Base-by-base conservation (phyloP, 106 monocot genomes). In the Triglochin maritima region DNA sequence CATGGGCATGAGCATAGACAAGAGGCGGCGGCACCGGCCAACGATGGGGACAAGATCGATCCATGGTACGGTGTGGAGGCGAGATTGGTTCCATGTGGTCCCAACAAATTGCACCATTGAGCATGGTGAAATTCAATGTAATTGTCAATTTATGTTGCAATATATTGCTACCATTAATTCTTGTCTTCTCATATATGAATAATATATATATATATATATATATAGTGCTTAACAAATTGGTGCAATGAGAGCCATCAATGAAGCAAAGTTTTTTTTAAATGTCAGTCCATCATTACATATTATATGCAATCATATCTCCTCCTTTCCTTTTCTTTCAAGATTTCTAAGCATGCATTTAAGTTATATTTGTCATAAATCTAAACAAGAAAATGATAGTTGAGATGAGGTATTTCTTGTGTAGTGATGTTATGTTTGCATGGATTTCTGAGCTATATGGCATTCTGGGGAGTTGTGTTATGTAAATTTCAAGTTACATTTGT, bases 91-190 rank as follows among this genome's bases (percentile, higher is more conserved):
- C 57, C 57, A 57, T n/a, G 16, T 57, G 57, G 57, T 57, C 15
- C 57, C n/a, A 57, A 57, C 15, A n/a, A n/a, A 57, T 57, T 57
- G 57, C 57, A 57, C 15, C 57, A 57, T 57, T 57, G 4, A 57
- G n/a, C 57, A 2, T 57, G 17, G 17, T 16, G 29, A 29, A 57
- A 57, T 17, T 57, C 17, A 2, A 4, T 16, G 57, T 57, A 1
- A 57, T 57, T 57, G 57, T 6, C 17, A 16, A 1, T 17, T 57
- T n/a, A 57, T 17, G 17, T 9, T 17, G 17, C 17, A 57, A 15
- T n/a, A 57, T 6, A 57, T 17, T 29, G 29, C 29, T 29, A 29
- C 29, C 29, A 29, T 29, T n/a, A n/a, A n/a, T n/a, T 29, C 29
- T 29, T 29, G 29, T 29, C 29, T 29, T 29, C 1, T 29, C 29